Base-by-base conservation (phyloP, 2,329 filamentous ascomycete species). In the Apiospora hydei region DNA sequence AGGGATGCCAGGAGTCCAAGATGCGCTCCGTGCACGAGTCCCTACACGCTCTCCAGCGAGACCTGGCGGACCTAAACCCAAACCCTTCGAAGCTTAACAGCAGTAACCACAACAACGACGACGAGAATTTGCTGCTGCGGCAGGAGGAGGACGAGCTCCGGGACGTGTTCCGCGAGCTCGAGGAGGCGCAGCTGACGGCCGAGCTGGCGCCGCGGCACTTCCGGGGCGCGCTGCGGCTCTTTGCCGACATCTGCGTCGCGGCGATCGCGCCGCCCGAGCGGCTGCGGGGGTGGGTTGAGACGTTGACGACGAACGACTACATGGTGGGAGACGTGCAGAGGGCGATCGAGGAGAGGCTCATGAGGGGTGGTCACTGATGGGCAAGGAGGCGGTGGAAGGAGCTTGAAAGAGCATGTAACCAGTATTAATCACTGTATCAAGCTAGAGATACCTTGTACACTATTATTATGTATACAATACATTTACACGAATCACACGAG, bases 181-280 rank as follows among this genome's bases (percentile, higher is more conserved):
- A 64, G 57, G 57, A n/a, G 34, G 57, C 57, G 57, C 57, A 64
- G 16, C 57, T 64, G 57, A 64, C 57, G 18, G 57, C 57, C 7
- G 57, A 64, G 57, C 57, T 64, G 18, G 57, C 57, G 57, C 57
- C 57, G 57, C 34, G 57, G 57, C 57, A 64, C 21, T 64, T 64
- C 21, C 57, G 57, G 34, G 57, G 57, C 3, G 10, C 57, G 18
- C 34, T 64, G 57, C 57, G 57, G 18, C 3, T 64, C 57, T 64
- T 64, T 13, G 57, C 34, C 18, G 57, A 41, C 3, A 38, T 64
- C 11, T 64, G 57, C 57, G 30, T 41, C 10, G 57, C 18, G 57
- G 57, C 30, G 1, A 6, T 64, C 1, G 34, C 8, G 57, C 57
- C 57, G 57, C 57, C 57, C 18, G 57, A n/a, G 34, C 57, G 21